Base-by-base conservation (phyloP, 768 basidiomycete species). In the Auriscalpium microsporum region DNA sequence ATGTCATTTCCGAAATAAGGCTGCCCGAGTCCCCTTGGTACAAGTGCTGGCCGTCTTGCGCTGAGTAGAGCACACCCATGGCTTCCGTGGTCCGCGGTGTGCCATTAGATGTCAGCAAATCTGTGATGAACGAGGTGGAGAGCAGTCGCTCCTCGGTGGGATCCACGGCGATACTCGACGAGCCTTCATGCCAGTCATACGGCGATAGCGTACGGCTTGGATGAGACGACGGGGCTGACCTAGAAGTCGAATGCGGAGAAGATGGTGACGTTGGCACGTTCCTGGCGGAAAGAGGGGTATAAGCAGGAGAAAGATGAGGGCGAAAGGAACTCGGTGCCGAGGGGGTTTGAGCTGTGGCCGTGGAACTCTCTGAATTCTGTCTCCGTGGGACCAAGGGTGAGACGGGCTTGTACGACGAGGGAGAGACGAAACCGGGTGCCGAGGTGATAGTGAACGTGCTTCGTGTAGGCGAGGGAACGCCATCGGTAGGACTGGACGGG, bases 101-200 rank as follows among this genome's bases (percentile, higher is more conserved):
- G 14, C 37, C 3, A 10, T 42, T 17, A 9, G 52, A 63, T 34
- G 49, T 75, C 13, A 84, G 72, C 14, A 83, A 68, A 8, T 73
- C 73, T 16, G 82, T 83, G 57, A 84, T 84, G 65, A 84, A 78
- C 2, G 80, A 77, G 3, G 83, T 82, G 8, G 82, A 75, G 19
- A 86, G 73, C 45, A 83, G 68, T 17, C 75, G 73, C 62, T 82
- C 79, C 62, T 84, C 81, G 9, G 74, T 67, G n/a, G 76, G 74
- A 66, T 81, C 80, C 50, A 78, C 72, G 50, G 75, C 76, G 53
- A 84, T 78, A 56, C 73, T 76, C 11, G 81, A 81, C 16, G 79
- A 76, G 2, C 78, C 82, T 63, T 84, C 82, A 56, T 82, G 78
- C 80, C 82, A 83, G 62, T 80, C 79, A 60, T 75, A 69, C 4